Conservation (phyloP, 306 rosid species). For the Carpinus viminea region DNA sequence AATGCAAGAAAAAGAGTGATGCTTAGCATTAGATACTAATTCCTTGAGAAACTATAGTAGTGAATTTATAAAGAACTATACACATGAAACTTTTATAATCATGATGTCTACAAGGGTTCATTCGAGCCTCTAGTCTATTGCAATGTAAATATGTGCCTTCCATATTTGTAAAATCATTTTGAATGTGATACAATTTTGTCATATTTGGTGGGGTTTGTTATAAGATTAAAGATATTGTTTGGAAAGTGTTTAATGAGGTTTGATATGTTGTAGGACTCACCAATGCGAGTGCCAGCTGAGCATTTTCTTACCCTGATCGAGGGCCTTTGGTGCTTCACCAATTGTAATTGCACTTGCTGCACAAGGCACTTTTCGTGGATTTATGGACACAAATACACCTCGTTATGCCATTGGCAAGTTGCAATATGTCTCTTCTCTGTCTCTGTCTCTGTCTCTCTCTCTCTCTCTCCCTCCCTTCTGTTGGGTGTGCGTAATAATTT, state of each 20-base stretch:
- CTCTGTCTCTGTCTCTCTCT: too few species aligned
- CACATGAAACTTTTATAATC: not conserved
- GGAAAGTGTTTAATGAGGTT: not conserved
- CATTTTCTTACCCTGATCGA: constrained; percentile 76
- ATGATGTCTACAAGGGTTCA: not conserved
- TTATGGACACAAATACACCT: constrained; percentile 89
- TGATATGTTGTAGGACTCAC: constrained; percentile 70
- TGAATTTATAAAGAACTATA: not conserved
- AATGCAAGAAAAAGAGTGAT: not conserved
- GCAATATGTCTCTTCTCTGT: constrained; percentile 20
- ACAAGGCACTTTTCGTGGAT: constrained; percentile 96
- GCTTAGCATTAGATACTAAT: not conserved
- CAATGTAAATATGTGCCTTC: constrained; percentile 7
- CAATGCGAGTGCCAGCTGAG: constrained; percentile 84
- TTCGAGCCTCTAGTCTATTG: not conserved
- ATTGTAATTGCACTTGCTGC: constrained; percentile 91
- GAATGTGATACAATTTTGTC: constrained; percentile 20
- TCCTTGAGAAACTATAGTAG: not conserved
- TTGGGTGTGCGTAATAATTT: not conserved
- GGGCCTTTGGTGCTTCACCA: constrained; percentile 92
- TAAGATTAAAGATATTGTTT: constrained; percentile 1
- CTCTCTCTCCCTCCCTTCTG: constrained; percentile 7
- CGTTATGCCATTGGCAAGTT: constrained; percentile 83
- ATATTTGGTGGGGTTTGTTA: not conserved
- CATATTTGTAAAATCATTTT: constrained; percentile 2